Evolutionary conservation across 495 filamentous ascomycete genomes (phyloP), one percentile per base, ranked within the genome.

Genomic region (Bacidia rubella): DNA sequence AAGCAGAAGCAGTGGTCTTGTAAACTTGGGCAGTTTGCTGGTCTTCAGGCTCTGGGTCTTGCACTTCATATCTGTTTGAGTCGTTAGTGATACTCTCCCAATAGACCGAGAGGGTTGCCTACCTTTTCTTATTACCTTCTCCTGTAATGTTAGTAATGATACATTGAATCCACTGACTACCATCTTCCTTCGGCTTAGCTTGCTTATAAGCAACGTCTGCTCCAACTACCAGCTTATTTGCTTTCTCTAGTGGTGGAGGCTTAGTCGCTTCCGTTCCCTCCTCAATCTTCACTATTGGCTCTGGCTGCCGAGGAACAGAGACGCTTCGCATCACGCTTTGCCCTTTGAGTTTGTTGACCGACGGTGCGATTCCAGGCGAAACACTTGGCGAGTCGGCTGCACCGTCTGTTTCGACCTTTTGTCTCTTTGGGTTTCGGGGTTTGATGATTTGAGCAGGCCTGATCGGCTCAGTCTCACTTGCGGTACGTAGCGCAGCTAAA

Each of bases 181-280:
- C 86, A 53, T 85, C 78, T 48, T 83, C 77, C 62, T 89, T 92
- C 39, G 83, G 73, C 53, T 77, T 78, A 61, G 77, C 76, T 56
- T 81, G 86, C 57, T 83, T 85, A 72, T 89, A 94, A 21, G 89
- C 86, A 12, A 95, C 89, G 61, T 93, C 83, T 49, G 87, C 83
- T 39, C 82, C 81, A 39, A 87, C 74, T 42, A 71, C 68, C 32
- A 90, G 80, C 17, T 72, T 65, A 17, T 71, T 74, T 49, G 61
- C 73, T 50, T 70, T 71, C 57, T 78, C 74, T 3, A 71, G 72
- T 23, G 67, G 53, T 12, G 69, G 71, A 5, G 70, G 70, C 54
- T 77, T 77, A 35, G 66, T 62, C 1, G 69, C 66, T 49, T 77
- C 77, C 0, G 69, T 62, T 9, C 74, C 75, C 58, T 80, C 77